Percentiles rank a stretch among this genome's conserved stretches.
Evolutionary conservation across 2,329 filamentous ascomycete genomes (phyloP).

Genomic region (Sclerotinia glacialis): DNA sequence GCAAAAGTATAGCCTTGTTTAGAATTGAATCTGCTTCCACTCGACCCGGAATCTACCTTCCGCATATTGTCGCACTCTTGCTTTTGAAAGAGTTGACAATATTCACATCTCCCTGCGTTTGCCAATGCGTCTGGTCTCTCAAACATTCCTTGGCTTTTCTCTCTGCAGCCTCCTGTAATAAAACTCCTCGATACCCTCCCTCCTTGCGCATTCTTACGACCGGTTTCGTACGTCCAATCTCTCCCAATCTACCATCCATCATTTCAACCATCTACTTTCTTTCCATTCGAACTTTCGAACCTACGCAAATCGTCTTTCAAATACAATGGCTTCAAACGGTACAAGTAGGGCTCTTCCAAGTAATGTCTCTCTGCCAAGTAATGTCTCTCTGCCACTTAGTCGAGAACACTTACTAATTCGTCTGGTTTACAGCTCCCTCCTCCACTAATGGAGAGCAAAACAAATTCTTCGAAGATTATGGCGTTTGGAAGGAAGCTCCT

Average conservation of each 20-base stretch:
- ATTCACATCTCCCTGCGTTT: constrained; percentile 15
- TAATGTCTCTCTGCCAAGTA: constrained; percentile 19
- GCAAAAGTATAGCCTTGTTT: constrained; percentile 13
- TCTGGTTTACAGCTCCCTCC: constrained; percentile 22
- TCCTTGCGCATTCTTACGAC: constrained; percentile 10
- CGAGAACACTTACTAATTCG: constrained; percentile 2
- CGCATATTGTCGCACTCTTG: constrained; percentile 5
- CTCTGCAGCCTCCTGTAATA: constrained; percentile 8
- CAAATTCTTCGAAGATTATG: constrained; percentile 55
- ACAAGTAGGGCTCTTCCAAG: constrained; percentile 22
- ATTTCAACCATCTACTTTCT: background rate
- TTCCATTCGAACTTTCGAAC: background rate
- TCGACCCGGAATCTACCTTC: background rate
- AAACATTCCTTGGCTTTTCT: constrained; percentile 11
- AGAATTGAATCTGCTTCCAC: background rate
- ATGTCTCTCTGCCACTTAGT: background rate
- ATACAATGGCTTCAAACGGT: constrained; percentile 23
- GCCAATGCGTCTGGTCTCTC: constrained; percentile 8
- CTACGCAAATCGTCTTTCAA: background rate
- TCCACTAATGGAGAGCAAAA: constrained; percentile 26
- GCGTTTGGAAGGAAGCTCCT: constrained; percentile 70
- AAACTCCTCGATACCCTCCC: constrained; percentile 10
- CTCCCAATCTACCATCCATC: background rate
- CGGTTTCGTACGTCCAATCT: background rate
- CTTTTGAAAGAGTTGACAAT: constrained; percentile 13